phyloP scores from a whole-genome alignment of 176 grass and related monocot species.

The Zea luxurians region DNA sequence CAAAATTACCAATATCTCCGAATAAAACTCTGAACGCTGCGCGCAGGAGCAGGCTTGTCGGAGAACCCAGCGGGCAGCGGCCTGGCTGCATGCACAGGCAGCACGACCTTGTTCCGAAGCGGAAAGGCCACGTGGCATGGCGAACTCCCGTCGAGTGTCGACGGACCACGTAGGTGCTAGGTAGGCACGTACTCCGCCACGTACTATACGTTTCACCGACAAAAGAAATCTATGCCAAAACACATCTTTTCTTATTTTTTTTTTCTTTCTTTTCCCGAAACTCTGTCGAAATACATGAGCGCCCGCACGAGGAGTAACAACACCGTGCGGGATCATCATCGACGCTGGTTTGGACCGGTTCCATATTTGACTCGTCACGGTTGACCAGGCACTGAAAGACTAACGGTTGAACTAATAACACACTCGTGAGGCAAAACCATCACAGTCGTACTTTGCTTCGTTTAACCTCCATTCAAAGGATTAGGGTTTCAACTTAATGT shows the following conservation, averaged over 20 bases:
- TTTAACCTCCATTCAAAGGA: not conserved
- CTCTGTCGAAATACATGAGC: not conserved
- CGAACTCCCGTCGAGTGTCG: not conserved
- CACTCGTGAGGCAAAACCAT: not conserved
- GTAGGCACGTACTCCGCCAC: too few species aligned
- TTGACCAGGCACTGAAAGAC: not conserved
- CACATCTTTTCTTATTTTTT: not conserved
- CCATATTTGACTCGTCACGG: not conserved
- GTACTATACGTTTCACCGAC: not conserved
- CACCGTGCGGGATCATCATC: slow-evolving; percentile 2
- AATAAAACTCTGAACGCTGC: too few species aligned
- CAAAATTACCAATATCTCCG: too few species aligned
- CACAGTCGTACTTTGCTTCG: not conserved
- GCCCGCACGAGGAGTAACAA: too few species aligned
- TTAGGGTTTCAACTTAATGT: not conserved
- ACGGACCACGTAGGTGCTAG: not conserved
- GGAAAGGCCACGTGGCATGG: not conserved
- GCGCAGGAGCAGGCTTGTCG: too few species aligned
- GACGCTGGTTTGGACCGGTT: not conserved
- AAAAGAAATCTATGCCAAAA: not conserved
- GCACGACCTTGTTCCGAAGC: not conserved
- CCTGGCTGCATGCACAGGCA: too few species aligned
- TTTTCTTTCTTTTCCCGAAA: not conserved
- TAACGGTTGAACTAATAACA: not conserved
- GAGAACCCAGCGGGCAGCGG: too few species aligned